Conservation (phyloP, 306 rosid genomes). For the Cucumis melo region DNA sequence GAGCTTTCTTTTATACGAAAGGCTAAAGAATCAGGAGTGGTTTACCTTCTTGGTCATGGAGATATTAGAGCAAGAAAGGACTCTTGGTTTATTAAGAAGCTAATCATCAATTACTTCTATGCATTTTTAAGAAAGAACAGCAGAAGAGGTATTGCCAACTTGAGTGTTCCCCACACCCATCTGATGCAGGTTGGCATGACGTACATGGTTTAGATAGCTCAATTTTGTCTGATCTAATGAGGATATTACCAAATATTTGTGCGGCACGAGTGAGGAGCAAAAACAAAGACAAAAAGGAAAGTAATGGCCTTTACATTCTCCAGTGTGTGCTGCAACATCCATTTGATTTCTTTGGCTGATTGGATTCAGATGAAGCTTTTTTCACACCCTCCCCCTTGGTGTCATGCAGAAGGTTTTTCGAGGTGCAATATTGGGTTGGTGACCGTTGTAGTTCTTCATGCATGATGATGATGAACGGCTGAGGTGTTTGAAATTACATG, state of each 20-base stretch:
- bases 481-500: not conserved
- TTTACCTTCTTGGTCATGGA: conserved; percentile 93
- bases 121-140: conserved; percentile 88
- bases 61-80: conserved; percentile 86
- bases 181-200: conserved; percentile 98
- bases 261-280: not conserved
- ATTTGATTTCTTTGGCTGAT: not conserved
- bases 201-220: conserved; percentile 68
- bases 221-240: conserved; percentile 9
- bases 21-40: conserved; percentile 92
- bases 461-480: not conserved
- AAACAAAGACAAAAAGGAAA: not conserved
- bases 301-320: not conserved
- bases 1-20: conserved; percentile 83
- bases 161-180: conserved; percentile 88
- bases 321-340: not conserved
- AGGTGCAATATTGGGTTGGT: not conserved
- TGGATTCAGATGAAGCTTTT: not conserved
- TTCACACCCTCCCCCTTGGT: not conserved
- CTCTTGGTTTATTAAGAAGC: conserved; percentile 87
- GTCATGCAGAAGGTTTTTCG: not conserved
- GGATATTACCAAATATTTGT: not conserved
- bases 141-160: conserved; percentile 78
- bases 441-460: not conserved
- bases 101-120: conserved; percentile 73